Percentiles rank a stretch among this genome's conserved stretches.
Conservation (phyloP, 2,329 filamentous ascomycete species). For the Clonostachys solani region DNA sequence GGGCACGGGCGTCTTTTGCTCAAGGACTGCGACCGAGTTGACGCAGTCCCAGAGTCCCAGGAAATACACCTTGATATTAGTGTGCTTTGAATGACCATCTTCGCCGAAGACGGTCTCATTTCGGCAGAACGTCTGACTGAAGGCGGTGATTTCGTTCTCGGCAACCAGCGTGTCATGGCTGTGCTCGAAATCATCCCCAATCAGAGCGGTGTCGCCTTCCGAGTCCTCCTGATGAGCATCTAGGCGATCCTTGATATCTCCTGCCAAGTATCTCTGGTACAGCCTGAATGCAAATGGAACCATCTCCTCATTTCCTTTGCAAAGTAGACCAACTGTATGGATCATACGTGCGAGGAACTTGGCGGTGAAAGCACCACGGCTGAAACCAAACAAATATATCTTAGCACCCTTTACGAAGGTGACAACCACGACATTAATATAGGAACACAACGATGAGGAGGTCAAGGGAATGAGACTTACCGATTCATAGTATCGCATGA, state of each 20-base stretch:
- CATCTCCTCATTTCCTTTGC: slow-evolving; percentile 78
- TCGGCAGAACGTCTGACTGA: slow-evolving; percentile 43
- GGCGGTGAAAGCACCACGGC: slow-evolving; percentile 69
- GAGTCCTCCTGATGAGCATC: neutral
- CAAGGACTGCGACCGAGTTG: slow-evolving; percentile 40
- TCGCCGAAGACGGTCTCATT: slow-evolving; percentile 5
- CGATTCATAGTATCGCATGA: slow-evolving; percentile 48
- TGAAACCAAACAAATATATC: slow-evolving; percentile 68
- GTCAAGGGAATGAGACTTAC: slow-evolving; percentile 13
- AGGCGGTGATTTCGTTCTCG: slow-evolving; percentile 33
- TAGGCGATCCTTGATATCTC: slow-evolving; percentile 16
- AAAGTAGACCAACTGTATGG: slow-evolving; percentile 74
- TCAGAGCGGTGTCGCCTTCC: neutral
- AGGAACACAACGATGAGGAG: too few species aligned
- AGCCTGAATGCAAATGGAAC: slow-evolving; percentile 42
- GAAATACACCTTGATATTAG: slow-evolving; percentile 45
- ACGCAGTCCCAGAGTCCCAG: slow-evolving; percentile 53
- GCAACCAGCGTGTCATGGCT: neutral
- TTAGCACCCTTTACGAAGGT: slow-evolving; percentile 28
- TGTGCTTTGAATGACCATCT: slow-evolving; percentile 7
- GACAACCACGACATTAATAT: accelerated
- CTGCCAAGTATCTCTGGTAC: slow-evolving; percentile 34
- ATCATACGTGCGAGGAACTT: slow-evolving; percentile 80
- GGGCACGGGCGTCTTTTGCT: slow-evolving; percentile 28
- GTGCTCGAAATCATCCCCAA: slow-evolving; percentile 5